These are phyloP conservation scores for Rhodotorula sp. DNA, from an alignment of 1,284 basidiomycete species.

Conservation along the genomic window DNA sequence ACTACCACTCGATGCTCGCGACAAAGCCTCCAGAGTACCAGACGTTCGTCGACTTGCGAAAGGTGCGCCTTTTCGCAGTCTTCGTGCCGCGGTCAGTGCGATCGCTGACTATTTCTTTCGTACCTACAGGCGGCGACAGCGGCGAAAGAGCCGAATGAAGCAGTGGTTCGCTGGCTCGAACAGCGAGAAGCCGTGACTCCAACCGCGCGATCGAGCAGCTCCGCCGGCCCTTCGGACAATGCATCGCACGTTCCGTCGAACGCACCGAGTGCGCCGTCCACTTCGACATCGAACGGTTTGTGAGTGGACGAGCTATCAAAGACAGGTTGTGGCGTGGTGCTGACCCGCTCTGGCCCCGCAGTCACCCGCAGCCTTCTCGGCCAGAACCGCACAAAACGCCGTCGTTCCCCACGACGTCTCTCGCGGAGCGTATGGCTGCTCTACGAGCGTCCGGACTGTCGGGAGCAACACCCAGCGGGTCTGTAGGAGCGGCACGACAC, in stretches of 20 bases:
- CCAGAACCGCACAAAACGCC: conserved; percentile 6
- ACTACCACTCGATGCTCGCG: conserved; percentile 15
- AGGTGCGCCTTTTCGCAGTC: background rate
- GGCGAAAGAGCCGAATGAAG: background rate
- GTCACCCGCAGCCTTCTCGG: background rate
- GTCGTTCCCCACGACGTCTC: conserved; percentile 2
- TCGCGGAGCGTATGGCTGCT: conserved; percentile 23
- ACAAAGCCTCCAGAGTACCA: conserved; percentile 29
- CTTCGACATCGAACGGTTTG: background rate
- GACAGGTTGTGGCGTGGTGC: background rate
- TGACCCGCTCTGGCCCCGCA: background rate
- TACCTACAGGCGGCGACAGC: conserved; percentile 12
- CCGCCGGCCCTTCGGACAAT: too few species aligned
- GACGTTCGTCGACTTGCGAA: conserved; percentile 18
- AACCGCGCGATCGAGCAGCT: background rate
- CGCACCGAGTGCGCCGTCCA: background rate
- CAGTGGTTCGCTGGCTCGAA: conserved; percentile 23
- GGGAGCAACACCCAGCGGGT: background rate
- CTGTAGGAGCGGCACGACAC: background rate
- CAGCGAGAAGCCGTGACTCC: background rate
- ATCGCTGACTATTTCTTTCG: background rate
- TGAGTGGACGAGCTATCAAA: background rate
- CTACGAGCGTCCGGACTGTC: conserved; percentile 7
- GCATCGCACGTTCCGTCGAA: background rate
- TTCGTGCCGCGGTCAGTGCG: background rate